These are phyloP conservation scores for Arachis hypogaea DNA, from an alignment of 306 rosid genomes.

Conservation along the genomic window DNA sequence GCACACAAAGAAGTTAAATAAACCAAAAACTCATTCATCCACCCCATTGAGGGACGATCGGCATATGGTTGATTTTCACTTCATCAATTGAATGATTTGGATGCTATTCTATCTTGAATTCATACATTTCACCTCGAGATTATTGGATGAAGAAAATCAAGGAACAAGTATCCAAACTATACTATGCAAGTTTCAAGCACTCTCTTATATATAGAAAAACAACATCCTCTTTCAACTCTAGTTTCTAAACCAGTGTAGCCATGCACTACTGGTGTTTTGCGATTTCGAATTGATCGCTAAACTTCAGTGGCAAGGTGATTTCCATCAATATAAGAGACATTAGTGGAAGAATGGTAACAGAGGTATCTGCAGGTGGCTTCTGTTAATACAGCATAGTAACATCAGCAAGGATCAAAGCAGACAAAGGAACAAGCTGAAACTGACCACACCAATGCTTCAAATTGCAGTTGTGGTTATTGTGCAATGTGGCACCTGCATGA, in stretches of 20 bases:
- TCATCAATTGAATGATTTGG: conserved; percentile 7
- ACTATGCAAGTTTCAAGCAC: conserved; percentile 9
- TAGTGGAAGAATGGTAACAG: not conserved
- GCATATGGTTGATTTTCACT: conserved; percentile 7
- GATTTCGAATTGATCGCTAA: conserved; percentile 13
- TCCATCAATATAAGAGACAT: conserved; percentile 4
- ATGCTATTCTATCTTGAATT: conserved; percentile 20
- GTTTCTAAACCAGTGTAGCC: not conserved
- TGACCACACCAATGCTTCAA: conserved; percentile 12
- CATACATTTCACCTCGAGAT: conserved; percentile 16
- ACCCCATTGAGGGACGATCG: not conserved
- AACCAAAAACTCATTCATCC: not conserved
- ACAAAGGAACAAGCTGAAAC: conserved; percentile 5
- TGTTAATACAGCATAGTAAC: too few species aligned
- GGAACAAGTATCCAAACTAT: not conserved
- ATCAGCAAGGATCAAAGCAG: not conserved
- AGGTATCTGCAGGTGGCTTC: too few species aligned
- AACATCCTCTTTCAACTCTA: conserved; percentile 4
- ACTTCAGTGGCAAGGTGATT: conserved; percentile 10
- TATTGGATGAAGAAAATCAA: conserved; percentile 16
- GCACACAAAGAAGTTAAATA: conserved; percentile 16
- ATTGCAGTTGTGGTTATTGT: not conserved
- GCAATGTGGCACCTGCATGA: conserved; percentile 1
- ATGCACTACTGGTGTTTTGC: not conserved
- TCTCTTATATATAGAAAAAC: conserved; percentile 7